Conservation (phyloP, 73 alveolate genomes). For the Paramecium pentaurelia region DNA sequence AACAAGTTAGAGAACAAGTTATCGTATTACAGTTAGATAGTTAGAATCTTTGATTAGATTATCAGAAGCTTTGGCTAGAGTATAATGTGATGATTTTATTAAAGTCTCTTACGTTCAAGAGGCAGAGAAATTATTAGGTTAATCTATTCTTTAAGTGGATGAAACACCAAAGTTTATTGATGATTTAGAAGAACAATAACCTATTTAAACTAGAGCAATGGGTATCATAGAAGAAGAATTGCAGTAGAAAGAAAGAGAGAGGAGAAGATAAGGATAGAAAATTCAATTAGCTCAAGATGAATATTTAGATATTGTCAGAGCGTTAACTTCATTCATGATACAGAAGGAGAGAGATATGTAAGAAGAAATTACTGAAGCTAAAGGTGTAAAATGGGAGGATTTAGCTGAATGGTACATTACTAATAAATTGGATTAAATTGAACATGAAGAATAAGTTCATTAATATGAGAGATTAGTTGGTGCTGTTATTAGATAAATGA, state of each 20-base stretch:
- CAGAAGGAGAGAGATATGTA: neutral
- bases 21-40: slow-evolving; percentile 98
- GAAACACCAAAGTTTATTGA: slow-evolving; percentile 71
- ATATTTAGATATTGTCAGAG: neutral
- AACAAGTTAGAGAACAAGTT: slow-evolving; percentile 79
- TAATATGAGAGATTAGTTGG: neutral
- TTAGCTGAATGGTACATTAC: slow-evolving; percentile 6
- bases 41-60: slow-evolving; percentile 93
- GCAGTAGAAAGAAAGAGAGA: neutral
- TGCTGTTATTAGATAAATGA: neutral
- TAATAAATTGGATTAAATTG: neutral
- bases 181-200: neutral
- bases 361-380: neutral
- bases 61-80: slow-evolving; percentile 95
- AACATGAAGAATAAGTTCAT: neutral
- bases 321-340: neutral
- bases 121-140: slow-evolving; percentile 84
- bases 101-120: slow-evolving; percentile 86
- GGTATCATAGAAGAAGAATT: slow-evolving; percentile 22
- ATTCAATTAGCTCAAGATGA: slow-evolving; percentile 19
- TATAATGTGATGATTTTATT: slow-evolving; percentile 82
- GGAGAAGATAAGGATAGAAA: neutral
- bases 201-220: neutral
- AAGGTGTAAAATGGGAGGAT: neutral
- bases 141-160: slow-evolving; percentile 84